Percentiles rank a stretch among this genome's conserved stretches.
These are phyloP conservation scores for Cercospora beticola DNA, from an alignment of 2,329 filamentous ascomycete genomes.

Conservation along the genomic window DNA sequence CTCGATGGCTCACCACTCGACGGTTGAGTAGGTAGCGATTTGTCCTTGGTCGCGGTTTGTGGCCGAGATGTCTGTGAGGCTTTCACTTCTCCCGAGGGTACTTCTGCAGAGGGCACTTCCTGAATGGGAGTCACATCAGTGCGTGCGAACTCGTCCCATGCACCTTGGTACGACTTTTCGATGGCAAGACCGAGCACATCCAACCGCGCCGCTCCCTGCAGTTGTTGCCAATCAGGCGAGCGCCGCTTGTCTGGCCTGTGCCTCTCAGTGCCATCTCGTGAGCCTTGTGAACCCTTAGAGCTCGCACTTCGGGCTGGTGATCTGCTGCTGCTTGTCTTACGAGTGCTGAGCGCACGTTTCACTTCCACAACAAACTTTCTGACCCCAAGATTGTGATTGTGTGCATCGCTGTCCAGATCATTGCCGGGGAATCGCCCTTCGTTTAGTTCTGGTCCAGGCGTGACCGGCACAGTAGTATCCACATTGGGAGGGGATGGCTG, in stretches of 20 bases:
- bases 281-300: slow-evolving; percentile 45
- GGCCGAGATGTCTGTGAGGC: slow-evolving; percentile 18
- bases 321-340: slow-evolving; percentile 24
- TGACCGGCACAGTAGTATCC: slow-evolving; percentile 53
- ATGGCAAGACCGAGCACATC: slow-evolving; percentile 67
- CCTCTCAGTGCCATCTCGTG: slow-evolving; percentile 9
- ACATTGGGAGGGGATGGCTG: slow-evolving; percentile 82
- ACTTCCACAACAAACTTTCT: slow-evolving; percentile 85
- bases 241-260: slow-evolving; percentile 15
- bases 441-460: slow-evolving; percentile 41
- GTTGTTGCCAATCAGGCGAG: slow-evolving; percentile 30
- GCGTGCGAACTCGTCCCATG: slow-evolving; percentile 19
- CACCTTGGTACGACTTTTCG: slow-evolving; percentile 32
- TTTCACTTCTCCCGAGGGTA: not conserved
- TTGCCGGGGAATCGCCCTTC: slow-evolving; percentile 18
- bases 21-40: slow-evolving; percentile 1
- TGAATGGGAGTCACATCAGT: slow-evolving; percentile 8
- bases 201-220: slow-evolving; percentile 31
- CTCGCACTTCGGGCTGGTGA: slow-evolving; percentile 25
- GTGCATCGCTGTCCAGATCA: slow-evolving; percentile 18
- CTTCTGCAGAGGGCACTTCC: slow-evolving; percentile 8
- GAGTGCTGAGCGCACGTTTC: slow-evolving; percentile 71
- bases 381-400: slow-evolving; percentile 64
- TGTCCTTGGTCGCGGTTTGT: slow-evolving; percentile 17
- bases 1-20: not conserved